Percentiles rank a stretch among this genome's conserved stretches.
phyloP scores from a whole-genome alignment of 2,329 filamentous ascomycete genomes.

The Amauroascus verrucosus region DNA sequence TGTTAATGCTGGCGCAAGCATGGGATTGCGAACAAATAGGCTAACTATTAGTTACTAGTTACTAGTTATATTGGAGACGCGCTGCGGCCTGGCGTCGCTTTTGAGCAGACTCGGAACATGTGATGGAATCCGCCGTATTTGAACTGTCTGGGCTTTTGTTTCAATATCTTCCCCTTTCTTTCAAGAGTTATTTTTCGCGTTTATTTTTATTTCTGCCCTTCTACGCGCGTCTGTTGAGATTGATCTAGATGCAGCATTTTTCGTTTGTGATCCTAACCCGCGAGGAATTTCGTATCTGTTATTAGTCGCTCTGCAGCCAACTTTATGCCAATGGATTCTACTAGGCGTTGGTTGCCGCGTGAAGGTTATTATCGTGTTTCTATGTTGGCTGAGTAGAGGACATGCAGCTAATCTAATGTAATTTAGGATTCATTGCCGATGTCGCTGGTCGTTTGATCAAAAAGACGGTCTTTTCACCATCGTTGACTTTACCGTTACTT shows the following conservation, averaged over 20 bases:
- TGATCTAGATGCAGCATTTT: too few relatives aligned
- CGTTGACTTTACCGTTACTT: constrained; percentile 53
- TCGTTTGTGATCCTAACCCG: not conserved
- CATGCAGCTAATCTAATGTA: constrained; percentile 11
- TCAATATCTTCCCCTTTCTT: too few relatives aligned
- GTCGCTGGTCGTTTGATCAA: constrained; percentile 49
- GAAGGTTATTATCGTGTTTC: constrained; percentile 22
- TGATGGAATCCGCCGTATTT: too few relatives aligned
- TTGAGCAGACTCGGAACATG: too few relatives aligned
- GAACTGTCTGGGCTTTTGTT: too few relatives aligned
- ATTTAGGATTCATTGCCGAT: constrained; percentile 46
- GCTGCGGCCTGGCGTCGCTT: too few relatives aligned
- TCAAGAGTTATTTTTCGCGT: too few relatives aligned
- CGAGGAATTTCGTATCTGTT: too few relatives aligned
- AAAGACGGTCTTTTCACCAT: constrained; percentile 54
- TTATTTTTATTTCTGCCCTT: too few relatives aligned
- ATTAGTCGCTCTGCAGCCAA: not conserved
- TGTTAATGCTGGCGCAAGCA: not conserved
- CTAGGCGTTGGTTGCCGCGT: constrained; percentile 23
- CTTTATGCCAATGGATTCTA: not conserved
- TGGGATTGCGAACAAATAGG: not conserved
- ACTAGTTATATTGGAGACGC: too few relatives aligned
- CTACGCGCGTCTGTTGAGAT: too few relatives aligned
- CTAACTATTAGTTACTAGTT: too few relatives aligned
- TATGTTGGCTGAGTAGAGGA: not conserved